Percentiles rank a stretch among this genome's conserved stretches.
Conservation (phyloP, 768 basidiomycete genomes). For the Lactarius indigo region DNA sequence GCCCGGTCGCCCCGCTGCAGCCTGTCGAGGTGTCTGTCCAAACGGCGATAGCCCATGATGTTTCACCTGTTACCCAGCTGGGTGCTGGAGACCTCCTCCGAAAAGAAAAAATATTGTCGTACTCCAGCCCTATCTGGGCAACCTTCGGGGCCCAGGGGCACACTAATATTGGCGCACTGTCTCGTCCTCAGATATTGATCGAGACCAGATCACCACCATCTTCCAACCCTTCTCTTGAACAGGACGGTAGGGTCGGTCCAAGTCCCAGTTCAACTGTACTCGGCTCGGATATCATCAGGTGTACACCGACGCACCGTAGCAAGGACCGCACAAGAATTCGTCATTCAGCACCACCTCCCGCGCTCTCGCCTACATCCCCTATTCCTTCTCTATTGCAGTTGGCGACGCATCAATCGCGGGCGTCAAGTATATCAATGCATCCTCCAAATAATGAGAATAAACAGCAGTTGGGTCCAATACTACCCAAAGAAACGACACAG, state of each 20-base stretch:
- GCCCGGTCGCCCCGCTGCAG: neutral
- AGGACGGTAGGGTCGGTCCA: neutral
- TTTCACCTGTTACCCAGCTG: neutral
- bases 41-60: neutral
- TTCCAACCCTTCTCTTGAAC: constrained; percentile 2
- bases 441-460: neutral
- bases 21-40: neutral
- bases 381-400: neutral
- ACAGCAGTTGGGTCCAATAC: neutral
- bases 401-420: constrained; percentile 8
- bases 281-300: constrained; percentile 34
- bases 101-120: constrained; percentile 15
- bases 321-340: constrained; percentile 18
- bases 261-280: constrained; percentile 25
- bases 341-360: neutral
- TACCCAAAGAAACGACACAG: neutral
- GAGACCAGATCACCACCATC: neutral
- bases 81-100: neutral
- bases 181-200: neutral
- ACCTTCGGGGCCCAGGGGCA: constrained; percentile 1
- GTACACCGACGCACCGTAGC: neutral
- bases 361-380: neutral
- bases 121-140: constrained; percentile 18
- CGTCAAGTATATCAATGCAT: constrained; percentile 1
- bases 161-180: neutral